phyloP scores from a whole-genome alignment of 805 yeast species.

The Cyberlindnera misumaiensis region DNA sequence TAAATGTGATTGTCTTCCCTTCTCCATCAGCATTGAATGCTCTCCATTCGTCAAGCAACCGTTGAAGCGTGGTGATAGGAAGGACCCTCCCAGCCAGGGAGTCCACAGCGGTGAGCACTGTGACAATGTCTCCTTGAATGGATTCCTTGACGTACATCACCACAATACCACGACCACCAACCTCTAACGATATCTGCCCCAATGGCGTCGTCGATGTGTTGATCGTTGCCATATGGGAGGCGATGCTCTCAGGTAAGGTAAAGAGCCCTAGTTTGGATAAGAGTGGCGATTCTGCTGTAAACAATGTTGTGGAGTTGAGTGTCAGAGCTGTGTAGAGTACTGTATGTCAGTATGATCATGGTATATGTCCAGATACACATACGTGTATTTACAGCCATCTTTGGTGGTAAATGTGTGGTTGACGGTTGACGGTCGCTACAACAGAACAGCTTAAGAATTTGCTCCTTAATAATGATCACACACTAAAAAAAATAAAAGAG shows the following conservation, averaged over 20 bases:
- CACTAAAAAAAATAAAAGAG: too few relatives aligned
- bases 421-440: too few relatives aligned
- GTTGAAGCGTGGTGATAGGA: slow-evolving; percentile 16
- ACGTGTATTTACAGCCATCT: too few relatives aligned
- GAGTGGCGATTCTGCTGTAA: slow-evolving; percentile 45
- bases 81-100: slow-evolving; percentile 15
- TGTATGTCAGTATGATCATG: background rate
- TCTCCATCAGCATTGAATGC: slow-evolving; percentile 25
- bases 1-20: slow-evolving; percentile 36
- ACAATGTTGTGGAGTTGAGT: slow-evolving; percentile 51
- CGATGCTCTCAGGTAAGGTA: slow-evolving; percentile 46
- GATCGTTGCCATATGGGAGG: slow-evolving; percentile 48
- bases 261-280: slow-evolving; percentile 30
- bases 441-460: too few relatives aligned
- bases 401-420: too few relatives aligned
- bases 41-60: slow-evolving; percentile 40
- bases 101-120: slow-evolving; percentile 16
- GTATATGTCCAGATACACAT: too few relatives aligned
- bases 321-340: slow-evolving; percentile 43
- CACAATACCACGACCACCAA: background rate
- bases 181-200: slow-evolving; percentile 19
- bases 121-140: slow-evolving; percentile 16
- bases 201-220: slow-evolving; percentile 36
- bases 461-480: too few relatives aligned
- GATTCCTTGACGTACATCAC: slow-evolving; percentile 1